Conservation (phyloP, 805 yeast species). For the Pichia heedii region DNA sequence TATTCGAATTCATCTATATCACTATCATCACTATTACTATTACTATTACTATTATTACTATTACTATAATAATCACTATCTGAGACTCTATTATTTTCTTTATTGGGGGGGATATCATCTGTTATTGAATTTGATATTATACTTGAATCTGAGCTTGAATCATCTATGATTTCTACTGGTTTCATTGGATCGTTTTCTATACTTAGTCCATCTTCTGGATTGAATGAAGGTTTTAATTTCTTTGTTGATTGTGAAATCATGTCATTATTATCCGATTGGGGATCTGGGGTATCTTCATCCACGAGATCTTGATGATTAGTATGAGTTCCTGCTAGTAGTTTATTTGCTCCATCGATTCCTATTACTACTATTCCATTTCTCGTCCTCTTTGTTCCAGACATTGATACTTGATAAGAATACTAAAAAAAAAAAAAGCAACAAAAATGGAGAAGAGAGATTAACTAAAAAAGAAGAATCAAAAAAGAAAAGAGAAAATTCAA, state of each 20-base stretch:
- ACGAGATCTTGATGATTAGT: background rate
- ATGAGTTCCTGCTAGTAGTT: background rate
- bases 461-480: background rate
- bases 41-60: background rate
- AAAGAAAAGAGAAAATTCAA: no score
- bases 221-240: background rate
- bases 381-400: background rate
- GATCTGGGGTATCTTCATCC: no score
- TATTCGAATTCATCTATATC: constrained; percentile 11
- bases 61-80: background rate
- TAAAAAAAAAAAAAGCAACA: no score
- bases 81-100: no score
- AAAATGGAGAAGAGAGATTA: no score
- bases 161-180: background rate
- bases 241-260: no score
- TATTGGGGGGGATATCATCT: background rate
- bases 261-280: no score
- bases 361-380: background rate
- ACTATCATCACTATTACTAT: background rate
- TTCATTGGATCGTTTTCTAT: background rate
- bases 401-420: background rate
- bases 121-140: background rate
- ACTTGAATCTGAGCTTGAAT: background rate
- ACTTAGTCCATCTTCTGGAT: background rate
- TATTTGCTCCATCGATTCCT: background rate